Evolutionary conservation across 345 rosid species (phyloP).

Genomic region (Brassica nigra): DNA sequence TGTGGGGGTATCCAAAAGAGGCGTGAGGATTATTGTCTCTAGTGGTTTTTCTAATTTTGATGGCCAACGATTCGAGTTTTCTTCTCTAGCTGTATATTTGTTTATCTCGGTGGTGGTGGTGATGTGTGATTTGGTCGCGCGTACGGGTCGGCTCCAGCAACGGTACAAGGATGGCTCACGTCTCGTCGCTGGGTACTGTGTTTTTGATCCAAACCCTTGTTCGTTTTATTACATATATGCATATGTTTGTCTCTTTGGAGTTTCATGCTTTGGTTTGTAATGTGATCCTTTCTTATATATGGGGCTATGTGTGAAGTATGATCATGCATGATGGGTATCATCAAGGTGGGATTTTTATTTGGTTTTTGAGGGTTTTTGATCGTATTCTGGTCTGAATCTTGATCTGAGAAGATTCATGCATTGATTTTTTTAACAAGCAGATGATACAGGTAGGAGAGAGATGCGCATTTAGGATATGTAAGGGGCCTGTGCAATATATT

Average conservation of each 20-base stretch:
- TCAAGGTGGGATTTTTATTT: background rate
- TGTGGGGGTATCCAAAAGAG: slow-evolving; percentile 35
- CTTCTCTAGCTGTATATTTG: background rate
- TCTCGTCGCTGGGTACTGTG: slow-evolving; percentile 85
- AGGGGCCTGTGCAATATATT: too few relatives aligned
- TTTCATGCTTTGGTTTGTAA: background rate
- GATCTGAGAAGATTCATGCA: background rate
- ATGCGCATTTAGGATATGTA: background rate
- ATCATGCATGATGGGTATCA: background rate
- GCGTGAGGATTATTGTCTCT: slow-evolving; percentile 37
- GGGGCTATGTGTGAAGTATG: background rate
- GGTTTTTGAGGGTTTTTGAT: background rate
- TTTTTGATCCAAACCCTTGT: background rate
- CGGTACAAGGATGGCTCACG: slow-evolving; percentile 89
- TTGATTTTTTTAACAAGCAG: background rate
- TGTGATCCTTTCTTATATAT: slow-evolving; percentile 5
- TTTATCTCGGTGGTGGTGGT: slow-evolving; percentile 9
- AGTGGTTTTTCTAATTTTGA: slow-evolving; percentile 13
- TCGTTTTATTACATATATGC: background rate
- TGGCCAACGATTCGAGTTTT: slow-evolving; percentile 21
- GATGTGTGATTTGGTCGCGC: slow-evolving; percentile 94
- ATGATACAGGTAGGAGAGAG: background rate
- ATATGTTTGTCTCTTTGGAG: background rate
- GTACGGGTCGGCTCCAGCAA: slow-evolving; percentile 98
- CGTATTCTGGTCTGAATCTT: too few relatives aligned